Base-by-base conservation (phyloP, 176 grass and related monocot species). In the Cenchrus fungigraminus region DNA sequence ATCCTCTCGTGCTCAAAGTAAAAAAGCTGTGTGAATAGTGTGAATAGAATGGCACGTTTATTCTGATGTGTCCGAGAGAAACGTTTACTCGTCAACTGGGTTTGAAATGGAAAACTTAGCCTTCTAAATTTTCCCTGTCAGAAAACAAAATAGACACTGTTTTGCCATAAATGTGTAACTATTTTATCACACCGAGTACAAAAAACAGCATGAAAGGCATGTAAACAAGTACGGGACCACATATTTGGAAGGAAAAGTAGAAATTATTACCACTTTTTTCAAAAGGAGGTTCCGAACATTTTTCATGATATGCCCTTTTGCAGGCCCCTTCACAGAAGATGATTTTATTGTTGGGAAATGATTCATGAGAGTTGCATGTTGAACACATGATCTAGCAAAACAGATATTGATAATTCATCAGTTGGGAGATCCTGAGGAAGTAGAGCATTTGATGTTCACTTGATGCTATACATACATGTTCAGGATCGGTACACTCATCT, bases 291-390 rank as follows among this genome's bases (percentile, higher is more conserved):
- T 92, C 93, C 51, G 72, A 86, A 89, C 91, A 96, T 76, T 87
- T 94, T 82, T 91, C 86, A 73, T 99, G 93, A 89, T 81, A 94
- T 46, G 88, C 90, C 88, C 64, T 88, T 83, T 87, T 91, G 90
- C 97, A 99, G 53, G 80, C 20, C 56, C 93, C 93, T 81, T 88
- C 83, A 22, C 93, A 95, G 31, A 82, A 77, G 69, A 95, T 79
- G 74, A 95, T 67, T 82, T 90, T 83, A 82, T 92, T 95, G 74
- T 64, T 64, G 29, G 85, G 80, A 84, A 87, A 88, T 74, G 86
- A 85, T 84, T 95, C 88, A 71, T 71, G 84, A 86, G 90, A 95
- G 59, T 86, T 92, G 90, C 93, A 95, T 79, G 79, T 82, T 79
- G 88, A 79, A 82, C 93, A 95, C 67, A 85, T 76, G 66, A 60